A percentile compares a stretch with the other conserved stretches of the same genome.
phyloP scores from a whole-genome alignment of 2,329 filamentous ascomycete genomes.

The Paraconiothyrium brasiliense region DNA sequence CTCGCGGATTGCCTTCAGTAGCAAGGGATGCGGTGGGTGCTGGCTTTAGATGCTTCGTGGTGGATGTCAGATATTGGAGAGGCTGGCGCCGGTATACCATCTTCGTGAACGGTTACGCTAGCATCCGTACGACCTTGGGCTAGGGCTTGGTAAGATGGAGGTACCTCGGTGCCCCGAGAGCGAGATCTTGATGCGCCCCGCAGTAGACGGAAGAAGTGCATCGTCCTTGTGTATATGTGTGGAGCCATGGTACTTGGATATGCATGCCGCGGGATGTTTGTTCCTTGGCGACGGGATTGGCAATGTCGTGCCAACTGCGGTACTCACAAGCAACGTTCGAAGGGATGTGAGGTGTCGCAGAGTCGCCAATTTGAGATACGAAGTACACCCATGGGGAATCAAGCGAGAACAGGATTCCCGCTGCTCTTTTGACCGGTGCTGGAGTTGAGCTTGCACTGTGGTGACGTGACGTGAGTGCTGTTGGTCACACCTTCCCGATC shows the following conservation, averaged over 20 bases:
- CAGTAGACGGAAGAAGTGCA: not conserved
- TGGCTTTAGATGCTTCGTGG: not conserved
- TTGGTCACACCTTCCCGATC: conserved; percentile 13
- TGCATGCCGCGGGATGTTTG: not conserved
- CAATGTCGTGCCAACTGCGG: not conserved
- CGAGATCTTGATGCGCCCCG: not conserved
- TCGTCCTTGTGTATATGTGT: not conserved
- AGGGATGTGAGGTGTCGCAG: not conserved
- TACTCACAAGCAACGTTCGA: not conserved
- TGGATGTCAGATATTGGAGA: not conserved
- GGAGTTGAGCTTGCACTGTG: not conserved
- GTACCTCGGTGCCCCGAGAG: not conserved
- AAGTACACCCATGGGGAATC: not conserved
- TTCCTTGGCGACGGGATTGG: conserved; percentile 1
- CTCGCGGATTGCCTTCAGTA: not conserved
- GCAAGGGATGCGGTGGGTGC: not conserved
- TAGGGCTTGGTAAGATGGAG: not conserved
- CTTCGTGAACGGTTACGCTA: not conserved
- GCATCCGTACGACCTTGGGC: not conserved
- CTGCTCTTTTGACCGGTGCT: not conserved
- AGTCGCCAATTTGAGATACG: not conserved
- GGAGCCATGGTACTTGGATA: not conserved
- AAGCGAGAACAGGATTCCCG: not conserved
- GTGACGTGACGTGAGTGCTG: conserved; percentile 9
- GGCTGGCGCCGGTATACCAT: not conserved